Percentiles rank a stretch among this genome's conserved stretches.
phyloP scores from a whole-genome alignment of 2,329 filamentous ascomycete genomes.

The Alternaria atra region DNA sequence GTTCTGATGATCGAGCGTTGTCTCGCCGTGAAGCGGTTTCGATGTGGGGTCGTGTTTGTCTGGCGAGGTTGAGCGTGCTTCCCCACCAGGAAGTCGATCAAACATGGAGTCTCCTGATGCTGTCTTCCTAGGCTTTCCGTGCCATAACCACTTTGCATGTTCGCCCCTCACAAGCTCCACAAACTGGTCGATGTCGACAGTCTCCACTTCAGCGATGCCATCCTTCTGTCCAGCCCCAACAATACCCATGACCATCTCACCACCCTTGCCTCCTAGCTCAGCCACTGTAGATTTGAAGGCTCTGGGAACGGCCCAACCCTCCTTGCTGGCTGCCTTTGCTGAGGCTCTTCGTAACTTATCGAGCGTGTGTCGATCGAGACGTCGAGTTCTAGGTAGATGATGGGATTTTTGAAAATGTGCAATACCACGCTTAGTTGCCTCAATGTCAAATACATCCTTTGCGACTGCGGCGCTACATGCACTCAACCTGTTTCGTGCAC shows the following conservation, averaged over 20 bases:
- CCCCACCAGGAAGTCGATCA: slow-evolving; percentile 48
- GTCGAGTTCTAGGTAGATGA: slow-evolving; percentile 78
- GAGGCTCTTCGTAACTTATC: slow-evolving; percentile 83
- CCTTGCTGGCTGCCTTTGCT: slow-evolving; percentile 86
- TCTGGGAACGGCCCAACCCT: slow-evolving; percentile 90
- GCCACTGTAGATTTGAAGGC: slow-evolving; percentile 95
- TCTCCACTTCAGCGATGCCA: slow-evolving; percentile 92
- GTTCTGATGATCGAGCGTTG: slow-evolving; percentile 46
- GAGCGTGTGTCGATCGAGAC: slow-evolving; percentile 84
- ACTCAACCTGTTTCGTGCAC: slow-evolving; percentile 87
- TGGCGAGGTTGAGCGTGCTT: slow-evolving; percentile 60
- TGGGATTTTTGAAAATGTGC: slow-evolving; percentile 89
- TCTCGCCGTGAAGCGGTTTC: slow-evolving; percentile 61
- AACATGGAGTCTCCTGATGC: slow-evolving; percentile 48
- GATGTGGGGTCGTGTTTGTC: slow-evolving; percentile 59
- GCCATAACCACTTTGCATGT: slow-evolving; percentile 92
- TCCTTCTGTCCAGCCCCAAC: slow-evolving; percentile 84
- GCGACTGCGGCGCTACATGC: slow-evolving; percentile 83
- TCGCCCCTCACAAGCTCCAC: slow-evolving; percentile 80
- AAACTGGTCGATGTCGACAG: slow-evolving; percentile 85
- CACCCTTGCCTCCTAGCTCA: slow-evolving; percentile 91
- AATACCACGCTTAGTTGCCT: slow-evolving; percentile 82
- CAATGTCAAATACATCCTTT: slow-evolving; percentile 91
- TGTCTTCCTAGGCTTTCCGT: slow-evolving; percentile 81
- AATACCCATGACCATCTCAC: slow-evolving; percentile 95